A percentile compares a stretch with the other conserved stretches of the same genome.
Evolutionary conservation across 2,329 filamentous ascomycete species (phyloP).

Genomic region (Colletotrichum abscissum): DNA sequence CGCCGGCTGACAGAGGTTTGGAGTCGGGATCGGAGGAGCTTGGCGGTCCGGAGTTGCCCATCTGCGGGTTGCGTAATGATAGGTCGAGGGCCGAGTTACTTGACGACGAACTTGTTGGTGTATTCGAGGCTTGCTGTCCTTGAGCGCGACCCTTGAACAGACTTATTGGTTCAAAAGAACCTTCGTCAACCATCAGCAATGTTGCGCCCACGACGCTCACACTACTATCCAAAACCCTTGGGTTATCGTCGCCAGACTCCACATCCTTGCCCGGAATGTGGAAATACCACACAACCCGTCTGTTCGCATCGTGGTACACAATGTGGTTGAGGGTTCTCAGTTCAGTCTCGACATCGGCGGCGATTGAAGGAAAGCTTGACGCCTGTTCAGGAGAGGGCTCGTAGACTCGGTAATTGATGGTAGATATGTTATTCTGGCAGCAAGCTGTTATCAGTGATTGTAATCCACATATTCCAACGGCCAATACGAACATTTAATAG

Average conservation of each 20-base stretch:
- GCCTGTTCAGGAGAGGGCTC: slow-evolving; percentile 58
- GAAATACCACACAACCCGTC: slow-evolving; percentile 67
- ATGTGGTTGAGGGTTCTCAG: slow-evolving; percentile 65
- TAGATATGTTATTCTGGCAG: slow-evolving; percentile 66
- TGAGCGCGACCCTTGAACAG: slow-evolving; percentile 57
- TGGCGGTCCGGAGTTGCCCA: slow-evolving; percentile 36
- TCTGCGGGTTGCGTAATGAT: slow-evolving; percentile 43
- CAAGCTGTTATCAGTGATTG: slow-evolving; percentile 33
- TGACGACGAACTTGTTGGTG: slow-evolving; percentile 59
- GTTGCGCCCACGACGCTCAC: slow-evolving; percentile 57
- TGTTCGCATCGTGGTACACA: slow-evolving; percentile 62
- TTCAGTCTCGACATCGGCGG: slow-evolving; percentile 62
- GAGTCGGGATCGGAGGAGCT: slow-evolving; percentile 41
- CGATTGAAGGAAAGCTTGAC: slow-evolving; percentile 56
- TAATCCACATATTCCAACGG: neutral
- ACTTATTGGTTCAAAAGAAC: slow-evolving; percentile 60
- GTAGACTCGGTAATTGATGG: slow-evolving; percentile 66
- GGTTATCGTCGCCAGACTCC: slow-evolving; percentile 15
- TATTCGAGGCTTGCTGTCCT: slow-evolving; percentile 53
- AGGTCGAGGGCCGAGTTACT: slow-evolving; percentile 53
- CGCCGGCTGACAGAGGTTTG: slow-evolving; percentile 40
- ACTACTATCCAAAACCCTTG: slow-evolving; percentile 47
- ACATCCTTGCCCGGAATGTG: slow-evolving; percentile 57
- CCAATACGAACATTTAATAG: slow-evolving; percentile 64
- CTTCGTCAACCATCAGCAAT: slow-evolving; percentile 60